A percentile compares a stretch with the other conserved stretches of the same genome.
Evolutionary conservation across 2,329 filamentous ascomycete species (phyloP).

Genomic region (Fusarium neocosmosporiellum): DNA sequence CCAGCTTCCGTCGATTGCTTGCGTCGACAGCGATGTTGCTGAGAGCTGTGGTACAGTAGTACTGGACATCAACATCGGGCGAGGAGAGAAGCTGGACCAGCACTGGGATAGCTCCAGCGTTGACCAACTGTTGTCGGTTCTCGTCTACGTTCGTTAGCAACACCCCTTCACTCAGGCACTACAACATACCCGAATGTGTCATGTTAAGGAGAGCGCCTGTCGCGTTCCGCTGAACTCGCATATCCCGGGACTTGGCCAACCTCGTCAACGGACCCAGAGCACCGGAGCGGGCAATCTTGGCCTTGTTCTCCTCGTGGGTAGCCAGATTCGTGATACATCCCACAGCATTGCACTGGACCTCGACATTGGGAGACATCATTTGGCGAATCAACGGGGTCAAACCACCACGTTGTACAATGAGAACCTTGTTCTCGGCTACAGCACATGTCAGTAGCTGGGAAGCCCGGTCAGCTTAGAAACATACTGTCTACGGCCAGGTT

Average conservation of each 20-base stretch:
- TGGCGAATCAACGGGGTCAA: conserved; percentile 93
- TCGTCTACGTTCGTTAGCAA: conserved; percentile 73
- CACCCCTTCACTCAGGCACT: neutral
- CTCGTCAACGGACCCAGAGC: conserved; percentile 91
- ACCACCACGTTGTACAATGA: conserved; percentile 93
- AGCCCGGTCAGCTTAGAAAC: conserved; percentile 42
- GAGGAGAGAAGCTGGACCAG: conserved; percentile 95
- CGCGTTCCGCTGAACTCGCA: conserved; percentile 97
- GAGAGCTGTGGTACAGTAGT: conserved; percentile 98
- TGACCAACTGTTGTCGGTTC: conserved; percentile 96
- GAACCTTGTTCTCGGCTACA: conserved; percentile 94
- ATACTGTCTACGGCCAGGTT: conserved; percentile 97
- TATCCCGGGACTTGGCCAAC: conserved; percentile 96
- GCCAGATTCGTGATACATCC: conserved; percentile 98
- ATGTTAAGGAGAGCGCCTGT: conserved; percentile 97
- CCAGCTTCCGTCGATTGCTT: conserved; percentile 89
- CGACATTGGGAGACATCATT: conserved; percentile 98
- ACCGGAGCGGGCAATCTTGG: conserved; percentile 95
- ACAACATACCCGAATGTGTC: conserved; percentile 89
- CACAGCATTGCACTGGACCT: conserved; percentile 98
- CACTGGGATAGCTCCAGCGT: conserved; percentile 96
- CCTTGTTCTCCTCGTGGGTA: conserved; percentile 99
- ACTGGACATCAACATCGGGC: conserved; percentile 95
- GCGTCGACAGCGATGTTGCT: conserved; percentile 98
- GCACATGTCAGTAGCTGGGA: conserved; percentile 53